phyloP scores from a whole-genome alignment of 2,329 filamentous ascomycete genomes.

The Shiraia sp. region DNA sequence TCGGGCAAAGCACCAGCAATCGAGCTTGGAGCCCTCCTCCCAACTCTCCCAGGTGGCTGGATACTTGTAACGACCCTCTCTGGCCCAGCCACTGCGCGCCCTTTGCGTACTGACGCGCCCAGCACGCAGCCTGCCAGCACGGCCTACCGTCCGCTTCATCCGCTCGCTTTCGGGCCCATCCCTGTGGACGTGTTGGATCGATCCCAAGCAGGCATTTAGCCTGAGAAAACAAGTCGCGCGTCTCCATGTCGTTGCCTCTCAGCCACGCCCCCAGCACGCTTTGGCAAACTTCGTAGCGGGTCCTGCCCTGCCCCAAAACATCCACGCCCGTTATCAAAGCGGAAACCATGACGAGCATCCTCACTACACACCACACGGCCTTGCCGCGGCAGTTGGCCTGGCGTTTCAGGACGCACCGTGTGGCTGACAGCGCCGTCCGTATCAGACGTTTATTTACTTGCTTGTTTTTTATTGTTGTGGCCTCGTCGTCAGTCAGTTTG shows the following conservation, averaged over 20 bases:
- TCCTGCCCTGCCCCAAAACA: constrained; percentile 33
- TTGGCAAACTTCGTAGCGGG: constrained; percentile 15
- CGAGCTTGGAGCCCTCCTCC: no score
- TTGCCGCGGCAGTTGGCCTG: constrained; percentile 30
- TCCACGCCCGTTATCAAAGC: constrained; percentile 32
- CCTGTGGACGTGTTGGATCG: constrained; percentile 28
- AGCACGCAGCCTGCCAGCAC: constrained; percentile 28
- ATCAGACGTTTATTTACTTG: no score
- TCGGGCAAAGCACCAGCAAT: constrained; percentile 7
- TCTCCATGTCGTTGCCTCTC: no score
- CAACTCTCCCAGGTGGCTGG: constrained; percentile 27
- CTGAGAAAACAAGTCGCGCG: constrained; percentile 34
- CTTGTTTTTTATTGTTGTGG: no score
- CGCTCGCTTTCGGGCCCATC: constrained; percentile 33
- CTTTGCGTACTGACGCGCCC: constrained; percentile 17
- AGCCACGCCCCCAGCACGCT: no score
- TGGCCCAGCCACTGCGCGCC: constrained; percentile 29
- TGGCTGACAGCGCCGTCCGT: constrained; percentile 25
- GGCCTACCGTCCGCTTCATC: constrained; percentile 43
- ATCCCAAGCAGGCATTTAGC: constrained; percentile 45
- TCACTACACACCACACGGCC: constrained; percentile 15
- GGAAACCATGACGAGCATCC: constrained; percentile 26
- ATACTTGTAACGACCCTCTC: constrained; percentile 23
- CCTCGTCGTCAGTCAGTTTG: no score
- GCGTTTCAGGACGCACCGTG: constrained; percentile 37